Base-by-base conservation (phyloP, 2,329 filamentous ascomycete species). In the Sporothrix humicola region DNA sequence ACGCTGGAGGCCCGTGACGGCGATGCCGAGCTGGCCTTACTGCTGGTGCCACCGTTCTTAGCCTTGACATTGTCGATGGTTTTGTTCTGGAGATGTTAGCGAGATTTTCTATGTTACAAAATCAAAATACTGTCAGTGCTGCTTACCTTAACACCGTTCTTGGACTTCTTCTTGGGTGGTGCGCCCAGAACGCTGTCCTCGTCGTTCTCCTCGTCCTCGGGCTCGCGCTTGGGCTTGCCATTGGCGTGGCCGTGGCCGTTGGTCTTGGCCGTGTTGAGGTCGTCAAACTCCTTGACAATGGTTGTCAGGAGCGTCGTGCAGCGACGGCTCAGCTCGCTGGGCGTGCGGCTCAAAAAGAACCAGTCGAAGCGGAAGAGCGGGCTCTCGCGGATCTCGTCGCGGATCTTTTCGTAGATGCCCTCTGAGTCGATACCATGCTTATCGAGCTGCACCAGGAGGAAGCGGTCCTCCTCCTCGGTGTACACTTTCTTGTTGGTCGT, bases 401-500 rank as follows among this genome's bases (percentile, higher is more conserved):
- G 92, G 80, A 99, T 97, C 81, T 91, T 91, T 78, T 99, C 96
- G 81, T 96, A 97, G 76, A 99, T 88, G 48, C 90, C 90, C 78
- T 98, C 95, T 1, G 92, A 92, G 80, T 99, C 97, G 50, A 99
- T 91, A 7, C 97, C 96, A 78, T 94, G 92, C 81, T 92, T 93
- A 83, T 99, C 94, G 6, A 99, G 87, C 83, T 98, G 92, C 69
- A 99, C 95, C 48, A 99, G 87, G 71, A 99, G 83, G 83, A 99
- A 99, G 3, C 96, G 90, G 80, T 99, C 96, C 82, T 99, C 96
- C 80, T 99, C 96, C 81, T 99, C 97, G 0, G 95, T 98, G 81
- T 99, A 99, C 0, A 99, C 95, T 85, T 99, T 99, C 86, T 99
- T 99, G 88, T 99, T 99, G 10, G 97, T 99, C 1, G 96, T 99